Evolutionary conservation across 2,329 filamentous ascomycete genomes (phyloP), one percentile per base, ranked within the genome.

Genomic region (Macrophomina phaseolina): DNA sequence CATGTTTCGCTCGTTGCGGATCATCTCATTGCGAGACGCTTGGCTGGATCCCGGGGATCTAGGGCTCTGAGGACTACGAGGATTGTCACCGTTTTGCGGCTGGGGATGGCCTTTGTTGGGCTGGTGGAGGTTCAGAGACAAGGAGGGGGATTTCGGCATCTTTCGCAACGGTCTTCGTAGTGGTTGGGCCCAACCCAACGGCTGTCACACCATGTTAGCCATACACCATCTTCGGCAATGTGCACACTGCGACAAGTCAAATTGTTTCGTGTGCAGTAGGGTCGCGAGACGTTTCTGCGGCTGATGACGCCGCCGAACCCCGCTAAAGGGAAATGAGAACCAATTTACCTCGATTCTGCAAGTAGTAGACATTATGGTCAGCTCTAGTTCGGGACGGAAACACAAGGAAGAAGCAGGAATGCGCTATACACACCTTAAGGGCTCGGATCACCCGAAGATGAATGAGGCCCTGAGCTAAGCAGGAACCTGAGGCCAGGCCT

Each of bases 71-170:
- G 76, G 76, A 45, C 69, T 70, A 30, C 68, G 68, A 64, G 66
- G 67, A 55, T 67, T 72, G 36, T 60, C 53, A 76, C 74, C 66
- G 75, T 78, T 52, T 68, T 69, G 55, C 68, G 65, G 49, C 65
- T 75, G 77, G 28, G 75, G 69, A 56, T 76, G 30, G 56, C 38
- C 65, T 67, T 63, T 67, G 65, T 67, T 67, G 65, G 16, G 45
- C 40, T 73, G 76, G 77, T 77, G 64, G 42, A 62, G 58, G 75
- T 62, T 74, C 40, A 79, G 69, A 38, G 77, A 78, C 67, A 79
- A 67, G 42, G 76, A 74, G 45, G 77, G 75, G 14, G 76, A 75
- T 63, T 79, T 79, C 40, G 77, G 77, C 77, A 79, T 79, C 69
- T 76, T 79, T 66, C 74, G 71, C 28, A 76, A 65, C 64, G 72